A percentile compares a stretch with the other conserved stretches of the same genome.
Evolutionary conservation across 2,329 filamentous ascomycete species (phyloP).

Genomic region (Zalaria sp.): DNA sequence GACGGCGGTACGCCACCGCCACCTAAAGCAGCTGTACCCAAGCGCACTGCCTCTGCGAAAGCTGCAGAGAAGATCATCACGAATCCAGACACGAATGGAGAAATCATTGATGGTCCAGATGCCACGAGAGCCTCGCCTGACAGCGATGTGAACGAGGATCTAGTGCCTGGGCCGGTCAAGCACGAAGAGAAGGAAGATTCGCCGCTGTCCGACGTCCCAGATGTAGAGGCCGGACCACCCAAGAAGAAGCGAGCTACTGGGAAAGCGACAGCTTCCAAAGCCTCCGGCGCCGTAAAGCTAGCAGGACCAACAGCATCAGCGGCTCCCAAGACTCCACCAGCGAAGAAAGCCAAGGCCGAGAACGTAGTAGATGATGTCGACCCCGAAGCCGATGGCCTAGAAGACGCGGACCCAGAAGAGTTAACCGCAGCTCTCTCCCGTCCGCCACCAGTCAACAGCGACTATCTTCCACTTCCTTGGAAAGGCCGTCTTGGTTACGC

Average conservation of each 20-base stretch:
- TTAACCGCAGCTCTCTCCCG: constrained; percentile 45
- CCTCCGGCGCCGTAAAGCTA: constrained; percentile 7
- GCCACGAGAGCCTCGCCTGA: constrained; percentile 31
- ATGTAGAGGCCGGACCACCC: constrained; percentile 14
- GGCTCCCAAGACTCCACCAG: constrained; percentile 7
- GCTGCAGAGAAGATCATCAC: neutral
- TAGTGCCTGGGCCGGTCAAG: constrained; percentile 14
- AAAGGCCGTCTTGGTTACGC: constrained; percentile 74
- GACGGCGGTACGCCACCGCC: constrained; percentile 1
- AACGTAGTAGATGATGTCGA: constrained; percentile 21
- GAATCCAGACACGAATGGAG: constrained; percentile 22
- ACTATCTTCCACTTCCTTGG: constrained; percentile 76
- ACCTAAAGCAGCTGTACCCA: neutral
- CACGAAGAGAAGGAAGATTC: constrained; percentile 14
- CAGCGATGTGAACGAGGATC: constrained; percentile 17
- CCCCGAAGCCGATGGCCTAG: constrained; percentile 39
- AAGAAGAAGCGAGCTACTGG: constrained; percentile 11
- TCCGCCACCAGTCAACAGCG: constrained; percentile 68
- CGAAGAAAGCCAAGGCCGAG: constrained; percentile 11
- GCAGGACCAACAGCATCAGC: constrained; percentile 8
- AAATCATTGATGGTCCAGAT: constrained; percentile 27
- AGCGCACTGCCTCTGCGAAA: constrained; percentile 1
- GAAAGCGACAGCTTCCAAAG: constrained; percentile 5
- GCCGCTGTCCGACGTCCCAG: constrained; percentile 20
- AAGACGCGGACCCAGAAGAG: constrained; percentile 41